Percentiles rank a stretch among this genome's conserved stretches.
Conservation (phyloP, 2,329 filamentous ascomycete species). For the Bipolaris sorokiniana region DNA sequence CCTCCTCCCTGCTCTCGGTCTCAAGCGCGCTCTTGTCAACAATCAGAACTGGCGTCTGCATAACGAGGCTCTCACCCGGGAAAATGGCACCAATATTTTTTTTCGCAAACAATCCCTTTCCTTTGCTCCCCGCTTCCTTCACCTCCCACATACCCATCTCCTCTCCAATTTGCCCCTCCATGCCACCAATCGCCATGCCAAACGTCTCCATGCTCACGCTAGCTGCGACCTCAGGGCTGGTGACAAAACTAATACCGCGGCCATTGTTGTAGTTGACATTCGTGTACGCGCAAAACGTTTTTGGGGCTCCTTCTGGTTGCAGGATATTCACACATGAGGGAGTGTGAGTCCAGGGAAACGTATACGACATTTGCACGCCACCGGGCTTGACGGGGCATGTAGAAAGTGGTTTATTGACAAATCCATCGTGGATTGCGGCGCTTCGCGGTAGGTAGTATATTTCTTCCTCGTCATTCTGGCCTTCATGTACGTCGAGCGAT, state of each 20-base stretch:
- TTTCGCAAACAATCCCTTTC: conserved; percentile 37
- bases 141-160: conserved; percentile 31
- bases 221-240: conserved; percentile 33
- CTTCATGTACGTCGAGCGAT: no score
- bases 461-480: conserved; percentile 9
- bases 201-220: conserved; percentile 26
- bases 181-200: conserved; percentile 19
- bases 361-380: conserved; percentile 31
- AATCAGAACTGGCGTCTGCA: conserved; percentile 35
- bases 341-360: conserved; percentile 40
- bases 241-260: conserved; percentile 41
- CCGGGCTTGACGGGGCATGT: conserved; percentile 28
- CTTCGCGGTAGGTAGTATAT: conserved; percentile 27
- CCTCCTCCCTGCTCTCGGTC: conserved; percentile 9
- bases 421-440: conserved; percentile 25
- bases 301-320: conserved; percentile 1
- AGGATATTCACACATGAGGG: conserved; percentile 32
- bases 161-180: conserved; percentile 13
- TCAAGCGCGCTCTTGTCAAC: conserved; percentile 24
- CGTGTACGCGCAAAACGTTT: conserved; percentile 38
- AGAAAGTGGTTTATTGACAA: conserved; percentile 22
- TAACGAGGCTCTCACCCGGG: conserved; percentile 33
- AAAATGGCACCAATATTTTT: conserved; percentile 22
- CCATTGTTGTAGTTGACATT: conserved; percentile 32
- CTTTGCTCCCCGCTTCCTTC: conserved; percentile 28